A percentile compares a stretch with the other conserved stretches of the same genome.
Conservation (phyloP, 768 basidiomycete genomes). For the Scleroderma citrinum region DNA sequence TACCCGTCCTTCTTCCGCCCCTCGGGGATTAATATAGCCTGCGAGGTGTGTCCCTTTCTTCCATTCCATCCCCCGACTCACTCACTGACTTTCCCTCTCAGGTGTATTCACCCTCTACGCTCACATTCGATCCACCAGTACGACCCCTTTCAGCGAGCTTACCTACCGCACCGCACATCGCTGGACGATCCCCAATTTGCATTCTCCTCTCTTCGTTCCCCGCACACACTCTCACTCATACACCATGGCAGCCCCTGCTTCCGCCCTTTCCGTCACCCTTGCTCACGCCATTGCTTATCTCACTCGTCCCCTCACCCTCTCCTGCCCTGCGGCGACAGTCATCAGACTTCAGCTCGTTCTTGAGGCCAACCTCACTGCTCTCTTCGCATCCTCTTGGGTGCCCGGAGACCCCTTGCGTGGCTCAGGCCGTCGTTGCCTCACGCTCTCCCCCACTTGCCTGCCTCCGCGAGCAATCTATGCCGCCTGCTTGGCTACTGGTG, state of each 20-base stretch:
- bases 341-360: conserved; percentile 66
- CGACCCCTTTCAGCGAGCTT: conserved; percentile 17
- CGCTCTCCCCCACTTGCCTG: conserved; percentile 60
- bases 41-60: conserved; percentile 14
- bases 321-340: conserved; percentile 56
- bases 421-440: conserved; percentile 68
- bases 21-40: conserved; percentile 19
- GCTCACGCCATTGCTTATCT: conserved; percentile 71
- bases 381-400: conserved; percentile 63
- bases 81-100: background rate
- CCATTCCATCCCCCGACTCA: background rate
- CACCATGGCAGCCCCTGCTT: conserved; percentile 31
- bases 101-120: conserved; percentile 5
- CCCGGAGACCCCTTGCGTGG: conserved; percentile 59
- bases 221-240: background rate
- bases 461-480: conserved; percentile 69
- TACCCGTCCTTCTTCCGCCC: conserved; percentile 6
- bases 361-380: conserved; percentile 65
- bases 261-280: conserved; percentile 60
- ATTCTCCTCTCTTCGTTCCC: conserved; percentile 8
- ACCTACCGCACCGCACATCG: conserved; percentile 21
- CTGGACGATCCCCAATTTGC: conserved; percentile 27
- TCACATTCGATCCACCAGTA: conserved; percentile 18
- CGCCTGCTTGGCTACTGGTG: conserved; percentile 60
- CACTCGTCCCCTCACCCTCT: conserved; percentile 54